Base-by-base conservation (phyloP, 805 yeast species). In the Tetrapisispora iriomotensis region DNA sequence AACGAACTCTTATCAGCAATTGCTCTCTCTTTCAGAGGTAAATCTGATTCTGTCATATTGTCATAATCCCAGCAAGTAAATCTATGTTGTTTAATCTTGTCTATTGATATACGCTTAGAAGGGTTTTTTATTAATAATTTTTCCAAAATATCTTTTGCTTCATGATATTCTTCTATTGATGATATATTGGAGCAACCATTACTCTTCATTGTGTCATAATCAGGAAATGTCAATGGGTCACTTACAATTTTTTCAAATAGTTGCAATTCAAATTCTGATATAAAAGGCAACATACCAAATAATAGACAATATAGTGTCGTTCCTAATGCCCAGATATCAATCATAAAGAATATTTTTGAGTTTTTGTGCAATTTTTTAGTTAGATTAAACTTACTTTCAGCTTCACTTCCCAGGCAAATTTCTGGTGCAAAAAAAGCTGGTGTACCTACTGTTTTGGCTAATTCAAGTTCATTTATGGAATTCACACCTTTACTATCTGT, bases 251-350 rank as follows among this genome's bases (percentile, higher is more conserved):
- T 86, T 41, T 81, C 80, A 60, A 90, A 88, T 38, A 92, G 67
- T 39, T 56, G 51, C 33, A 61, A 42, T 42, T 82, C 94, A 62
- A 73, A 90, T 53, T 87, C 95, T 24, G 84, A 77, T 54, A 79
- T 76, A 58, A 90, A 92, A 2, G 98, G 98, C 32, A 92, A 73
- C 45, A 72, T 70, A 9, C 98, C 98, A 63, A 84, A 90, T 12
- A 90, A 56, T 28, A 92, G 64, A 56, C 96, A 88, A 60, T 78
- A 92, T 14, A 92, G 64, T 0, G 97, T 88, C 6, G 90, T 87
- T 9, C 98, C 98, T 17, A 87, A 61, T 0, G 98, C 95, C 98
- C 98, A 92, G n/a, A 90, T 82, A 62, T 92, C 98, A 40, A 92
- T 83, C 59, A 83, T 86, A 55, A 79, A 70, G 38, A 84, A 80